Base-by-base conservation (phyloP, 164 flowering plant species). In the Annona squamosa region DNA sequence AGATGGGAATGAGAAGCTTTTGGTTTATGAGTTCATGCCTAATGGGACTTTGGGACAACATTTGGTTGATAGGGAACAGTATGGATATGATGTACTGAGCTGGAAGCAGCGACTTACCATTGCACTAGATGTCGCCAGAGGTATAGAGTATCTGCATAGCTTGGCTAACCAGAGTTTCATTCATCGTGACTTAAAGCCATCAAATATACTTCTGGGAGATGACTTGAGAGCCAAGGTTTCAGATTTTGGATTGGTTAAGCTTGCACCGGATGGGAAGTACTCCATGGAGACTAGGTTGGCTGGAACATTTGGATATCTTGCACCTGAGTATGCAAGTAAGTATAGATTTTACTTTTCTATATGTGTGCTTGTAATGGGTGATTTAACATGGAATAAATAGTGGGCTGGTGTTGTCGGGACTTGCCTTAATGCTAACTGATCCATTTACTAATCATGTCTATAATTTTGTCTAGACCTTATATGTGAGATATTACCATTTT, bases 241-340 rank as follows among this genome's bases (percentile, higher is more conserved):
- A 2, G 87, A 85, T 72, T 87, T 87, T 68, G 89, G 89, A 37
- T 75, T 87, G 7, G 89, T 87, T 1, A 86, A 84, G 75, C 83
- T 74, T 70, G 89, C 89, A 2, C 84, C 87, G 3, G 87, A 86
- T 72, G 89, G 86, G 56, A 84, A 80, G 62, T 77, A 72, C 68
- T 83, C 86, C 1, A 65, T 86, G 43, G 89, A 83, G 81, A 86
- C 89, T 2, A 74, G 83, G 18, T 77, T 86, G 63, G 87, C 89
- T 3, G 89, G 89, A 45, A 86, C 89, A 18, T 86, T 86, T 70
- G 89, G 89, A 56, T 86, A 86, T 77, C 87, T 86, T 70, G 89
- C 89, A 68, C 89, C 89, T 4, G 89, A 86, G 64, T 86, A 86
- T 79, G 85, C 86, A 26, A 79, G 89, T 85, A 80, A 74, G 81